Evolutionary conservation across 805 yeast genomes (phyloP).

Genomic region (Monosporozyma unispora): DNA sequence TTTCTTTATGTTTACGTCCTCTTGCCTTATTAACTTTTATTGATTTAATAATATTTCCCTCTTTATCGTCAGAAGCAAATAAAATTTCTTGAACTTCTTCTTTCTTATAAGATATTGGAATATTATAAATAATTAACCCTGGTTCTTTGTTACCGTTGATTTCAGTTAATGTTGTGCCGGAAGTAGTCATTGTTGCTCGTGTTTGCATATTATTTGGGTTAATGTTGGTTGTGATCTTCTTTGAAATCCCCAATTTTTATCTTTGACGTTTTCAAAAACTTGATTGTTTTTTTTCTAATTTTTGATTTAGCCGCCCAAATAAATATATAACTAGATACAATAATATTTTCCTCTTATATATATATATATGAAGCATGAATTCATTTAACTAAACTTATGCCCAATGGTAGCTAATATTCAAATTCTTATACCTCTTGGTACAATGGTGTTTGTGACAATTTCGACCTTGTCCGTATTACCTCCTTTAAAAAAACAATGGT

Average conservation of each 20-base stretch:
- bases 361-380: no score
- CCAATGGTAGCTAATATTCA: no score
- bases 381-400: no score
- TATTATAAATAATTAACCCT: background rate
- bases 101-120: background rate
- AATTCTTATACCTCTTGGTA: no score
- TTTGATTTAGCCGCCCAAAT: background rate
- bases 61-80: background rate
- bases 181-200: background rate
- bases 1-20: background rate
- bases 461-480: no score
- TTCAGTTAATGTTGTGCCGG: background rate
- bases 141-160: background rate
- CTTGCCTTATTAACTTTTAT: background rate
- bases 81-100: background rate
- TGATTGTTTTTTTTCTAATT: no score
- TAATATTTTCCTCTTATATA: no score
- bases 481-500: no score
- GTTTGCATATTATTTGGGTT: background rate
- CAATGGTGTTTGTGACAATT: no score
- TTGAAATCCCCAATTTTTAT: background rate
- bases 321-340: no score
- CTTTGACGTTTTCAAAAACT: background rate
- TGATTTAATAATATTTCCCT: background rate
- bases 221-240: background rate